Evolutionary conservation across 2,329 filamentous ascomycete species (phyloP).

Genomic region (Aciculosporium take): DNA sequence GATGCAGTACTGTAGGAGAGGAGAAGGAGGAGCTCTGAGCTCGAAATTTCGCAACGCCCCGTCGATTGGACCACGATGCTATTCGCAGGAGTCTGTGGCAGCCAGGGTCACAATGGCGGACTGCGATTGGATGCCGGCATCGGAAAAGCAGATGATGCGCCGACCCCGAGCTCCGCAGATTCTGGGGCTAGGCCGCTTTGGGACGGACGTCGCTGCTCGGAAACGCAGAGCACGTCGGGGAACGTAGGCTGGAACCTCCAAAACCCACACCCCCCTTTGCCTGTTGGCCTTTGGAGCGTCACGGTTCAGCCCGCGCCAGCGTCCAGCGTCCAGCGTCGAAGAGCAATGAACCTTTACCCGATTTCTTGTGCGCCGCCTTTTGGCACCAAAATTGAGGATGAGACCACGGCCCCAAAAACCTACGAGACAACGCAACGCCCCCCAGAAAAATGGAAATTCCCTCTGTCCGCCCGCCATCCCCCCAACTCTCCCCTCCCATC

Average conservation of each 20-base stretch:
- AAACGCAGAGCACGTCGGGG: neutral
- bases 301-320: conserved; percentile 12
- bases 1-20: no score
- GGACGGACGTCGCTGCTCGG: neutral
- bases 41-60: no score
- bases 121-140: neutral
- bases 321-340: conserved; percentile 9
- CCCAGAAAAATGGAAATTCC: conserved; percentile 18
- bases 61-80: conserved; percentile 3
- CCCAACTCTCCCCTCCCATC: conserved; percentile 10
- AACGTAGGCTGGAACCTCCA: conserved; percentile 4
- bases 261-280: conserved; percentile 9
- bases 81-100: no score
- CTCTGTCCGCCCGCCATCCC: conserved; percentile 14
- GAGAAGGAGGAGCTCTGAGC: no score
- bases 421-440: conserved; percentile 21
- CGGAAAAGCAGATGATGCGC: conserved; percentile 8
- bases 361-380: conserved; percentile 25
- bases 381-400: conserved; percentile 26
- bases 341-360: conserved; percentile 18
- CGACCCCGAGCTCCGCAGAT: neutral
- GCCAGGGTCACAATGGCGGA: neutral
- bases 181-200: neutral
- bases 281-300: conserved; percentile 12
- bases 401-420: conserved; percentile 24